Base-by-base conservation (phyloP, 306 rosid genomes). In the Chamaecrista fasciculata region DNA sequence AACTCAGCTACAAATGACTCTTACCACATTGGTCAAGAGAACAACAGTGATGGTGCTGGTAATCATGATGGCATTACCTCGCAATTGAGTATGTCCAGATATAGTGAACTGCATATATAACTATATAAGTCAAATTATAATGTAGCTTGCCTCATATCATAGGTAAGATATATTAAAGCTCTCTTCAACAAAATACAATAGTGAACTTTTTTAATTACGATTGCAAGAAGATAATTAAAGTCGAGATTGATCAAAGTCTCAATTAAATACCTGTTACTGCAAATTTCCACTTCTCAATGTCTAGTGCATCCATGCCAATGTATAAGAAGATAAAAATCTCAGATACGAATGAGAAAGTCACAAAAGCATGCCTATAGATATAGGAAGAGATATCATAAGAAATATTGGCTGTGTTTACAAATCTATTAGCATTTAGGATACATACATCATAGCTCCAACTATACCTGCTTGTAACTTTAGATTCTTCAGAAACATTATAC, bases 261-360 rank as follows among this genome's bases (percentile, higher is more conserved):
- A 24, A 20, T 34, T 67, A 16, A 24, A 52, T 78, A 86, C 91
- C 88, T 83, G 29, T 73, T 34, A 33, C 61, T 19, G 76, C 88
- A 43, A 76, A 37, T 43, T 9, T 76, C 83, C 87, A 83, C 79
- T 83, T 86, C 68, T 86, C 87, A 0, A 81, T 80, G 73, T 86
- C 91, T 82, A 86, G 34, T 74, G 87, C 85, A 78, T 86, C 87
- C 91, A 86, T 83, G 20, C 87, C 91, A 37, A 83, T 86, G 58
- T 86, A 86, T 12, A 86, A 71, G 79, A 86, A 86, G 70, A 82
- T 83, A 80, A 86, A 78, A 57, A 76, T 75, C 84, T 86, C 91
- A 3, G 83, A 50, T 25, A 83, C 18, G 43, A 75, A 86, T 48
- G 91, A 86, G 7, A 83, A 52, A 20, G 87, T 78, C 52, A 81